Evolutionary conservation across 2,329 filamentous ascomycete genomes (phyloP).

Genomic region (Furcasterigmium furcatum): DNA sequence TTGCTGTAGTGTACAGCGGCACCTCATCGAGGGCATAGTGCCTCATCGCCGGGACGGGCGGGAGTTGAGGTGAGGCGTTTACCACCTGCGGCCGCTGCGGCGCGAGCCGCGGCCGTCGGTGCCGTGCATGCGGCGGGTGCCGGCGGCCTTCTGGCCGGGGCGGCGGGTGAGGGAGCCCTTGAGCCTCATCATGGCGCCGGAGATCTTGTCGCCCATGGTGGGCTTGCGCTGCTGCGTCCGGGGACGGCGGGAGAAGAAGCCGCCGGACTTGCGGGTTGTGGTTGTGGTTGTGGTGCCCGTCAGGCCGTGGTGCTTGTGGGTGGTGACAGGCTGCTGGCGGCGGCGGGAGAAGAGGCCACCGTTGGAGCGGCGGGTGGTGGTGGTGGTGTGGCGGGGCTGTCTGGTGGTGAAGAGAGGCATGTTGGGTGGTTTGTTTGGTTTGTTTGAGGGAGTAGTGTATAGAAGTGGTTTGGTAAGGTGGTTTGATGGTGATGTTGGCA

Average conservation of each 20-base stretch:
- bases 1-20: too few relatives aligned
- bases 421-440: slow-evolving; percentile 9
- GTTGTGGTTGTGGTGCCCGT: slow-evolving; percentile 15
- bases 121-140: slow-evolving; percentile 69
- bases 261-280: slow-evolving; percentile 35
- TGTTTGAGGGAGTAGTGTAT: slow-evolving; percentile 3
- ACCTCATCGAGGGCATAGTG: too few relatives aligned
- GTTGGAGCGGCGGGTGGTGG: slow-evolving; percentile 10
- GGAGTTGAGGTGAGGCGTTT: not conserved
- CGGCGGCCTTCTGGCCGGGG: slow-evolving; percentile 65
- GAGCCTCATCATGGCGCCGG: slow-evolving; percentile 70
- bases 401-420: slow-evolving; percentile 26
- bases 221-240: slow-evolving; percentile 59
- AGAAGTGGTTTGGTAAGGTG: slow-evolving; percentile 4
- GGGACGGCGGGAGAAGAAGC: slow-evolving; percentile 34
- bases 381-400: slow-evolving; percentile 14
- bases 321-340: slow-evolving; percentile 11
- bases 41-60: too few relatives aligned
- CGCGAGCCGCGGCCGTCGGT: slow-evolving; percentile 65
- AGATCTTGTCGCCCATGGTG: slow-evolving; percentile 73
- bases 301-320: slow-evolving; percentile 17
- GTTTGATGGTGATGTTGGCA: not conserved
- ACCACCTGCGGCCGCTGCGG: slow-evolving; percentile 19
- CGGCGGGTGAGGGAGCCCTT: slow-evolving; percentile 66
- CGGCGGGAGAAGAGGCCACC: slow-evolving; percentile 18